Base-by-base conservation (phyloP, 164 flowering plant genomes). In the Liquidambar formosana region DNA sequence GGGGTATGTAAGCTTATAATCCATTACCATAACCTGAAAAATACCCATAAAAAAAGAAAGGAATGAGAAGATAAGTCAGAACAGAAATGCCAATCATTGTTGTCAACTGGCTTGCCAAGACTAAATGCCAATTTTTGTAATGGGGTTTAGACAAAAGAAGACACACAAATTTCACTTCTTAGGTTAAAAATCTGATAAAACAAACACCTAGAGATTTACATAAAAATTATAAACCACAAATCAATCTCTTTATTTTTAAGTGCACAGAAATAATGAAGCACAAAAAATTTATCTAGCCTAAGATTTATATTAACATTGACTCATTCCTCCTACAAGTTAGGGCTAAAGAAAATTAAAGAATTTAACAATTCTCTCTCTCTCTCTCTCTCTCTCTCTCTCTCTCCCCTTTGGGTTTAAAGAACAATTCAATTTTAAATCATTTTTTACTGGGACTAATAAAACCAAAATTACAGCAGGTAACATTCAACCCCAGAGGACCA, bases 1-100 rank as follows among this genome's bases (percentile, higher is more conserved):
- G 12, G 99, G 99, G 71, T 91, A 95, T 25, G 98, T 93, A 67
- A 95, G 96, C 80, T 91, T 89, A 81, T 90, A 91, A 66, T 91
- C 96, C 88, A 95, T 58, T 58, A 93, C 91, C 98, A 93, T 93
- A 63, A 93, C 88, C 99, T 95, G n/a, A 73, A 58, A 23, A 56
- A 6, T 15, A 68, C 28, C 71, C 4, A 26, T 14, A 41, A 57
- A 13, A 41, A 10, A n/a, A 6, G 49, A 26, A 58, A 60, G 48
- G 48, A 43, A 43, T 27, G 5, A 65, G 60, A 63, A 44, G 19
- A 57, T 1, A 46, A 59, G 16, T 19, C 4, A 21, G 27, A 57
- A 38, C 19, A 4, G 21, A n/a, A 21, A 33, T 16, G 11, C 41
- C 53, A 49, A 57, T 14, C 18, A 25, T 6, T 13, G 2, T 57